phyloP scores from a whole-genome alignment of 73 alveolate genomes.

The Blepharisma japonicum region DNA sequence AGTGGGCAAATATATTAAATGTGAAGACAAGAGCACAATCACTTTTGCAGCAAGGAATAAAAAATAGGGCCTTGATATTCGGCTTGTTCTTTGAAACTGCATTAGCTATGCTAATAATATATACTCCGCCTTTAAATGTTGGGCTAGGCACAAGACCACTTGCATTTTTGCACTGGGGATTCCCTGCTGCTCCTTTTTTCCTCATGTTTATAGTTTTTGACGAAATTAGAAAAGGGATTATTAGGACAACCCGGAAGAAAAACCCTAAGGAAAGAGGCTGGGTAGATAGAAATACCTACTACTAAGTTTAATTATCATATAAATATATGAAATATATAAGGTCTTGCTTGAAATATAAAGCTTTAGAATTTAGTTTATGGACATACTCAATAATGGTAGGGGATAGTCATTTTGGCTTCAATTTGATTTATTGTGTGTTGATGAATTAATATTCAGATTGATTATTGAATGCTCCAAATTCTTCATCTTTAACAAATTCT shows the following conservation, averaged over 20 bases:
- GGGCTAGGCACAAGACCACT: constrained; percentile 35
- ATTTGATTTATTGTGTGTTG: no score
- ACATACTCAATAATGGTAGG: no score
- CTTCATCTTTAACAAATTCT: no score
- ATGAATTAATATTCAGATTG: no score
- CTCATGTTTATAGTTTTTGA: constrained; percentile 34
- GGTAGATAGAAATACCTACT: constrained; percentile 43
- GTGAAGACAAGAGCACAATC: constrained; percentile 64
- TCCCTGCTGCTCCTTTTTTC: constrained; percentile 33
- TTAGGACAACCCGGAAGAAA: constrained; percentile 36
- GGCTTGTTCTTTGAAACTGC: constrained; percentile 34
- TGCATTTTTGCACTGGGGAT: constrained; percentile 37
- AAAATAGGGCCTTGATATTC: not conserved
- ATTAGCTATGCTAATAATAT: constrained; percentile 17
- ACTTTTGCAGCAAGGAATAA: constrained; percentile 32
- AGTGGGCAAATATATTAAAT: constrained; percentile 71
- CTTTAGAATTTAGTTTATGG: no score
- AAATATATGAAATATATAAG: no score
- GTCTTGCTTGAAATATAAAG: no score
- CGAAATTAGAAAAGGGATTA: constrained; percentile 31
- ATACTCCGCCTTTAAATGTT: constrained; percentile 13
- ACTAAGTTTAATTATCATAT: constrained; percentile 5
- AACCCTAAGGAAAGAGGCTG: constrained; percentile 34
- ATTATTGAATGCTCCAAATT: no score
- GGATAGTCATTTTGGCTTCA: no score